Evolutionary conservation across 345 rosid species (phyloP), one percentile per base, ranked within the genome.

Genomic region (Brassica nigra): DNA sequence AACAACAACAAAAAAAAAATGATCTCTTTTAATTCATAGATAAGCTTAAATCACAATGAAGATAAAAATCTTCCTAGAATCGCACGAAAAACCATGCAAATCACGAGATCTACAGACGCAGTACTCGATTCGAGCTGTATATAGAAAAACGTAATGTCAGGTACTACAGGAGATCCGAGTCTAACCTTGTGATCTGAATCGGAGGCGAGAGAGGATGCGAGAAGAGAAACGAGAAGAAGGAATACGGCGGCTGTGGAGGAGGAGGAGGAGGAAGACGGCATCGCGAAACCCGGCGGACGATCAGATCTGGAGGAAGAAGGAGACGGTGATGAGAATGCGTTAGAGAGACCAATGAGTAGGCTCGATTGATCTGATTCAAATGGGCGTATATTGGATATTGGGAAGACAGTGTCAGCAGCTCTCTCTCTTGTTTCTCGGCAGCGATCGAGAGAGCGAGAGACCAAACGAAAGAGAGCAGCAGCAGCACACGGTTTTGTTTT

Each of bases 181-280:
- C 62, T 62, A 84, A 95, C 99, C 97, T 89, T 91, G 90, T 95
- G 99, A 89, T 95, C 97, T 54, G 92, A 87, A 83, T 95, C 99
- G 77, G 97, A 87, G 76, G 92, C 90, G 73, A 87, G 78, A 15
- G 84, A 85, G 29, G 77, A 83, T 18, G 86, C 68, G 68, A 83
- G 33, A 33, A 84, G 8, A 62, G 89, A 75, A 23, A 85, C 68
- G 66, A 84, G 36, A 15, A 86, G 37, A 74, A 95, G 64, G 61
- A 83, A 34, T 10, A 85, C 49, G 81, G 72, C 27, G 57, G 57
- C 57, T 18, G 18, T 18, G 57, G 57, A 1, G 18, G 18, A 34
- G 27, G 70, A 76, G 57, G 57, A 1, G 18, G 18, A 34, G 27
- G 70, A 76, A 71, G 80, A 82, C 82, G 80, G 80, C 99, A 95